phyloP scores from a whole-genome alignment of 768 basidiomycete genomes.

The Rubroboletus satanas region DNA sequence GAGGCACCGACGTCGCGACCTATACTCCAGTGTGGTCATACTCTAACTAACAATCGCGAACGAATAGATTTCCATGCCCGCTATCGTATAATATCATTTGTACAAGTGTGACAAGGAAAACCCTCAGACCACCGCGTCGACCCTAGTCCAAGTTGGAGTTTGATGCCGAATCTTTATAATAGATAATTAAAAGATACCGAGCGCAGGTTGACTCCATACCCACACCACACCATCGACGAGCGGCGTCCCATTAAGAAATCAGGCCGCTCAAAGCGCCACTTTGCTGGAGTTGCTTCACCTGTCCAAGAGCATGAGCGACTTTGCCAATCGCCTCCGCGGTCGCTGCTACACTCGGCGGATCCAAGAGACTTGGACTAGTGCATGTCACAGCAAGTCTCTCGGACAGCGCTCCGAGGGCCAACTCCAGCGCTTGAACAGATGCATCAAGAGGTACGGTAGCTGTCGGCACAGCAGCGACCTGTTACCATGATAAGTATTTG shows the following conservation, averaged over 20 bases:
- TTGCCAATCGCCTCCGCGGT: slow-evolving; percentile 70
- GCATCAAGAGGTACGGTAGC: slow-evolving; percentile 16
- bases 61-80: background rate
- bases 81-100: background rate
- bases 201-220: slow-evolving; percentile 1
- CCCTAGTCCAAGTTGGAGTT: background rate
- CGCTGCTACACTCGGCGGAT: slow-evolving; percentile 47
- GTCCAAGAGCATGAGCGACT: slow-evolving; percentile 56
- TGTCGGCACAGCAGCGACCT: slow-evolving; percentile 18
- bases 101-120: background rate
- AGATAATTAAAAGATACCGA: background rate
- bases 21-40: background rate
- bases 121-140: background rate
- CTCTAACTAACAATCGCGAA: background rate
- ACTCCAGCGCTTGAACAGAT: slow-evolving; percentile 48
- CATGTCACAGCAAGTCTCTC: slow-evolving; percentile 47
- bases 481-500: slow-evolving; percentile 3
- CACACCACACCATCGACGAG: slow-evolving; percentile 10
- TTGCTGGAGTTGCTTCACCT: slow-evolving; percentile 55
- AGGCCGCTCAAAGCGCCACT: slow-evolving; percentile 5
- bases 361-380: slow-evolving; percentile 34
- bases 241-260: slow-evolving; percentile 11
- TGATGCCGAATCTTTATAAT: background rate
- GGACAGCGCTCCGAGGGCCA: slow-evolving; percentile 49
- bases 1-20: background rate